phyloP scores from a whole-genome alignment of 192 early-diverging fungal genomes.

The Linnemannia exigua region DNA sequence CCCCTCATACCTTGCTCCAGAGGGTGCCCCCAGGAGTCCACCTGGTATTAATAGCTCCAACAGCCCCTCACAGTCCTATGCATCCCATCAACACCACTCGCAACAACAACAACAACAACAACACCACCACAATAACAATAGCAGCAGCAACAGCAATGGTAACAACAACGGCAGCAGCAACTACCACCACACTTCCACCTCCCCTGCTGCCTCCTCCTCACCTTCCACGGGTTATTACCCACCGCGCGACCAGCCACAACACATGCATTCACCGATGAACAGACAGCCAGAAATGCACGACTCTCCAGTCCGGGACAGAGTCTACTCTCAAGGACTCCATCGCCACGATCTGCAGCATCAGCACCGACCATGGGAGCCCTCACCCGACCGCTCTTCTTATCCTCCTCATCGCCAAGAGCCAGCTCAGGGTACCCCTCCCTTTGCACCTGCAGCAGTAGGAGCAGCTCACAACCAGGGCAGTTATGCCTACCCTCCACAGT shows the following conservation, averaged over 20 bases:
- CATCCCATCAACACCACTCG: neutral
- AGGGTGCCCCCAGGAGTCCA: conserved; percentile 1
- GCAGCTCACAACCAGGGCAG: neutral
- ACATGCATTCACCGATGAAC: neutral
- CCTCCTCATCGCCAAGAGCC: conserved; percentile 1
- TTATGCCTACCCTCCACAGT: neutral
- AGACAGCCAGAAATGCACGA: neutral
- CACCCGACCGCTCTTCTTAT: conserved; percentile 1
- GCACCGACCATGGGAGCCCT: conserved; percentile 9
- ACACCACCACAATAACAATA: neutral
- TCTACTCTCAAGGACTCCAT: neutral
- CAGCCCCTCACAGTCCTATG: conserved; percentile 4
- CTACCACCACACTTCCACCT: neutral
- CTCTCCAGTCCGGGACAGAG: neutral
- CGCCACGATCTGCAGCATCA: conserved; percentile 10
- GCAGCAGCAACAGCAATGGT: neutral
- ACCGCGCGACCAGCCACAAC: neutral
- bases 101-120: neutral
- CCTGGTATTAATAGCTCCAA: conserved; percentile 5
- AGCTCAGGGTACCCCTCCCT: neutral
- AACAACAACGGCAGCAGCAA: neutral
- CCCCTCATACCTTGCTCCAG: conserved; percentile 2
- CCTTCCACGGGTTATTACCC: neutral
- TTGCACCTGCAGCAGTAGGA: neutral
- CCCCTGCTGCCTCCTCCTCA: neutral